Percentiles rank a stretch among this genome's conserved stretches.
These are phyloP conservation scores for Pyrrhoderma lamaoense DNA, from an alignment of 1,284 basidiomycete species.

Conservation along the genomic window DNA sequence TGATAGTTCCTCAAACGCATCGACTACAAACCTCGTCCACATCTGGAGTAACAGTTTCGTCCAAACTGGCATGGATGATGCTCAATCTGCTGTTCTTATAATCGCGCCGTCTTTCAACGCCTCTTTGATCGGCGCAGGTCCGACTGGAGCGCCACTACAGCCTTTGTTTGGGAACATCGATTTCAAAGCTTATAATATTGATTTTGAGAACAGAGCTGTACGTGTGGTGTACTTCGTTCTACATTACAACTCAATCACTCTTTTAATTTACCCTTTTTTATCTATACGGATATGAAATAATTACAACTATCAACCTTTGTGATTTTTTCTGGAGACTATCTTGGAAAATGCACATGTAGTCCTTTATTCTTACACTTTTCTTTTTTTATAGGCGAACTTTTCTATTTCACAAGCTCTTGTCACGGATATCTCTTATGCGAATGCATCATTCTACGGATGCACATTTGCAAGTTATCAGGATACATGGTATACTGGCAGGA, in stretches of 20 bases:
- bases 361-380: not conserved
- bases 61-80: conserved; percentile 41
- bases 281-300: too few species aligned
- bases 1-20: conserved; percentile 28
- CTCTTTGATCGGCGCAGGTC: conserved; percentile 48
- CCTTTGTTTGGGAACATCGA: conserved; percentile 48
- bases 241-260: not conserved
- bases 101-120: conserved; percentile 43
- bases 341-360: too few species aligned
- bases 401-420: conserved; percentile 53
- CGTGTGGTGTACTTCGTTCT: conserved; percentile 20
- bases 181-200: conserved; percentile 61
- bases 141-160: conserved; percentile 48
- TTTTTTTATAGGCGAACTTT: conserved; percentile 40
- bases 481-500: conserved; percentile 58
- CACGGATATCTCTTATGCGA: conserved; percentile 52
- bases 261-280: not conserved
- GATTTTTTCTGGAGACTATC: too few species aligned
- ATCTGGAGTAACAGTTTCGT: conserved; percentile 44
- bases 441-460: conserved; percentile 63
- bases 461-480: conserved; percentile 59
- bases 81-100: conserved; percentile 45
- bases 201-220: conserved; percentile 61
- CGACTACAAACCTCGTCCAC: conserved; percentile 44
- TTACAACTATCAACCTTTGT: too few species aligned